A percentile compares a stretch with the other conserved stretches of the same genome.
Evolutionary conservation across 2,329 filamentous ascomycete species (phyloP).

Genomic region (Trichoderma cornu-damae): DNA sequence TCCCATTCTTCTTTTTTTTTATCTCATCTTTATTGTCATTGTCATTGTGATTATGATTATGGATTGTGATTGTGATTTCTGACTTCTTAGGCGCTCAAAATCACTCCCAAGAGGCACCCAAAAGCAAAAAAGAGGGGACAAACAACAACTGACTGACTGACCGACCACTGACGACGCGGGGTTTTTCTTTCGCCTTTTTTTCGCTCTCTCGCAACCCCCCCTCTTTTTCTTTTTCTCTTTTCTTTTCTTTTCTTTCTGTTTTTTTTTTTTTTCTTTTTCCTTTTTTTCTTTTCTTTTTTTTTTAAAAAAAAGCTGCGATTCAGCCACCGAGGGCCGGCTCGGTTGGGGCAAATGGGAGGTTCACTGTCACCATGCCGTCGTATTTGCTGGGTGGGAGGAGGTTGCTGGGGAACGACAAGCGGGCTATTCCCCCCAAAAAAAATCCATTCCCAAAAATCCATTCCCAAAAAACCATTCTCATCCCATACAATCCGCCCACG

Average conservation of each 20-base stretch:
- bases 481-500: too few relatives aligned
- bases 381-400: constrained; percentile 10
- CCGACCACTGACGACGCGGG: background rate
- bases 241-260: too few relatives aligned
- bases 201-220: background rate
- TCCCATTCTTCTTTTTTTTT: background rate
- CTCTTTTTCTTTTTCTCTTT: background rate
- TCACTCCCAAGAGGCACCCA: background rate
- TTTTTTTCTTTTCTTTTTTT: background rate
- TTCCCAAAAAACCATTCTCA: too few relatives aligned
- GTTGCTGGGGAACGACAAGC: background rate
- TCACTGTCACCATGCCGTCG: background rate
- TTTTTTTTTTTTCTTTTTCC: background rate
- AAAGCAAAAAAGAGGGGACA: background rate
- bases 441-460: too few relatives aligned
- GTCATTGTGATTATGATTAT: background rate
- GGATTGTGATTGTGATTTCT: background rate
- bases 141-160: background rate
- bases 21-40: background rate
- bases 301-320: background rate
- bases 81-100: too few relatives aligned
- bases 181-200: background rate
- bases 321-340: background rate
- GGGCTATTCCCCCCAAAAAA: constrained; percentile 11
- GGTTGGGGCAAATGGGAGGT: background rate